These are phyloP conservation scores for Populus tomentosa DNA, from an alignment of 441 rosid genomes.

Conservation along the genomic window DNA sequence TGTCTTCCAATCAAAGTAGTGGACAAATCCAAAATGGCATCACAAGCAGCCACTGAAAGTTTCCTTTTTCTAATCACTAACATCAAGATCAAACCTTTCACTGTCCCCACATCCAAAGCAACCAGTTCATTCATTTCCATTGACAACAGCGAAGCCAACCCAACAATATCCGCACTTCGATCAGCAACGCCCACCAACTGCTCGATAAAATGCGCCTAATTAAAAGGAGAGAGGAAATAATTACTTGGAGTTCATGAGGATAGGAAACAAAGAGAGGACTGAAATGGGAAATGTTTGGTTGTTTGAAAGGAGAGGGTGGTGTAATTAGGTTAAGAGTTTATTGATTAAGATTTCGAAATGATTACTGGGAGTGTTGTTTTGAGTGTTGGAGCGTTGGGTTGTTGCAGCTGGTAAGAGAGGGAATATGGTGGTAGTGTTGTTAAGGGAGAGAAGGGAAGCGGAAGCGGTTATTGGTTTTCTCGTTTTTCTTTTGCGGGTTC, in stretches of 20 bases:
- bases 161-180: conserved; percentile 38
- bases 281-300: conserved; percentile 19
- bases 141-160: conserved; percentile 37
- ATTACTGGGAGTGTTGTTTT: background rate
- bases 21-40: conserved; percentile 51
- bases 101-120: conserved; percentile 34
- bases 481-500: conserved; percentile 7
- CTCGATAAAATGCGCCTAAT: background rate
- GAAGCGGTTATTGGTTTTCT: background rate
- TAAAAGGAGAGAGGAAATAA: background rate
- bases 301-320: conserved; percentile 19
- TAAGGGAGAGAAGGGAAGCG: background rate
- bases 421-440: conserved; percentile 16
- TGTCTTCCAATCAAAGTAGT: conserved; percentile 38
- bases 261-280: conserved; percentile 38
- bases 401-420: conserved; percentile 37
- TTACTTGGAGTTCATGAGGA: conserved; percentile 40
- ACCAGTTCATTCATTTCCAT: conserved; percentile 40
- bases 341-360: conserved; percentile 15
- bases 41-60: conserved; percentile 39
- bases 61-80: conserved; percentile 19
- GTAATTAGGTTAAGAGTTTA: conserved; percentile 29
- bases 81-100: conserved; percentile 33
- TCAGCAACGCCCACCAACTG: background rate
- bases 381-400: conserved; percentile 14